Evolutionary conservation across 2,329 filamentous ascomycete genomes (phyloP).

Genomic region (Daldinia eschscholtzii): DNA sequence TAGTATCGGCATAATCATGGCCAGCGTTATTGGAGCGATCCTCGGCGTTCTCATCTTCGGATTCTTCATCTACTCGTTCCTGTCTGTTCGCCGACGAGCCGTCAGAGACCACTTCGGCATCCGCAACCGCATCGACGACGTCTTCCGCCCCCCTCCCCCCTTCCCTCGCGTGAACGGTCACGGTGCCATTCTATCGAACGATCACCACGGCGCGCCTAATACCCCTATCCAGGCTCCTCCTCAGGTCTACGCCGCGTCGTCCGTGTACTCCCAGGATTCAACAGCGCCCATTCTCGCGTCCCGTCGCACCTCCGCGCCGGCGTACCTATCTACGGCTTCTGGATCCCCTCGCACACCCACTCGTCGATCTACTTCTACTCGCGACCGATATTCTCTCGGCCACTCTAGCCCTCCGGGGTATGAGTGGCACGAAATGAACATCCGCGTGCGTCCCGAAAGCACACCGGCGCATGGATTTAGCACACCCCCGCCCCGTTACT

Average conservation of each 20-base stretch:
- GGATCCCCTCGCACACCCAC: neutral
- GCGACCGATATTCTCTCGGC: neutral
- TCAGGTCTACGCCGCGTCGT: neutral
- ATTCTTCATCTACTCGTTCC: neutral
- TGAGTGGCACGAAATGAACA: neutral
- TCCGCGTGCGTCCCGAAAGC: neutral
- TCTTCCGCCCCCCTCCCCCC: neutral
- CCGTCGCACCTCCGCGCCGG: neutral
- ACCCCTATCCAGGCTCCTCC: neutral
- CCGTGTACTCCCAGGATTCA: neutral
- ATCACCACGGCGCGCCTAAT: neutral
- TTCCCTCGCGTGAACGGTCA: neutral
- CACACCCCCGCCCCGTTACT: neutral
- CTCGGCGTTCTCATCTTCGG: neutral
- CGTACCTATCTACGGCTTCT: neutral
- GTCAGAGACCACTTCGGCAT: neutral
- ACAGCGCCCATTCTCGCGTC: neutral
- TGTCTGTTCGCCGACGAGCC: neutral
- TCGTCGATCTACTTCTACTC: neutral
- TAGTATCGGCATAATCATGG: constrained; percentile 7
- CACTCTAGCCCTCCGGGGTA: neutral
- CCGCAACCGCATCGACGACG: neutral
- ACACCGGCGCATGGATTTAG: neutral
- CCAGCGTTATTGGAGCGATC: constrained; percentile 3
- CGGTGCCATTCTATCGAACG: too few relatives aligned